Conservation (phyloP, 2,329 filamentous ascomycete species). For the Metarhizium album region DNA sequence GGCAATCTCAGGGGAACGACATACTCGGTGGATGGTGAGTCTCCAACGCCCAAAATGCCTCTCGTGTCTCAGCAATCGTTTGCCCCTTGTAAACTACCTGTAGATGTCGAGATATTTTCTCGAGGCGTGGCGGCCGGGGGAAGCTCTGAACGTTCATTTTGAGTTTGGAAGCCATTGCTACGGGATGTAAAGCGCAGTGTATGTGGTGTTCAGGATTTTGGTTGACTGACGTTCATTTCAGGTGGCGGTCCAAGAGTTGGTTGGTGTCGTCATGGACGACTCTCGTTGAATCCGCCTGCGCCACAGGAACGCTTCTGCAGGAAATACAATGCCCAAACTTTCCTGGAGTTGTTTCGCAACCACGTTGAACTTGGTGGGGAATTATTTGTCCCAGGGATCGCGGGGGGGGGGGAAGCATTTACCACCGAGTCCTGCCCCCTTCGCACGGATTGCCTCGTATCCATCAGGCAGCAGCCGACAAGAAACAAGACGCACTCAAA, state of each 20-base stretch:
- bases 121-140: conserved; percentile 46
- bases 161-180: conserved; percentile 24
- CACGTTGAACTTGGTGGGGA: no score
- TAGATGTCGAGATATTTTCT: conserved; percentile 42
- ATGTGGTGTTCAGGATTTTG: not conserved
- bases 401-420: no score
- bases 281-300: not conserved
- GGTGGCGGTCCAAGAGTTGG: not conserved
- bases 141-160: conserved; percentile 46
- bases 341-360: no score
- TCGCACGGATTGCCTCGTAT: no score
- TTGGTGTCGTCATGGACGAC: no score
- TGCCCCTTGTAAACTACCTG: conserved; percentile 44
- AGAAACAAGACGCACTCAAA: no score
- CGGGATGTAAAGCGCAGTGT: not conserved
- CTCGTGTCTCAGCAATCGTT: conserved; percentile 45
- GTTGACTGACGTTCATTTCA: no score
- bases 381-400: no score
- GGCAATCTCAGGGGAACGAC: conserved; percentile 10
- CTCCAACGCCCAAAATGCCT: conserved; percentile 52
- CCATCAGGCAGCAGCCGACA: no score
- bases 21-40: conserved; percentile 51
- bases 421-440: no score
- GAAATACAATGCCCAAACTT: no score
- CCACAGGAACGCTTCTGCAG: no score